phyloP scores from a whole-genome alignment of 495 filamentous ascomycete species.

The Trichocladium antarcticum region DNA sequence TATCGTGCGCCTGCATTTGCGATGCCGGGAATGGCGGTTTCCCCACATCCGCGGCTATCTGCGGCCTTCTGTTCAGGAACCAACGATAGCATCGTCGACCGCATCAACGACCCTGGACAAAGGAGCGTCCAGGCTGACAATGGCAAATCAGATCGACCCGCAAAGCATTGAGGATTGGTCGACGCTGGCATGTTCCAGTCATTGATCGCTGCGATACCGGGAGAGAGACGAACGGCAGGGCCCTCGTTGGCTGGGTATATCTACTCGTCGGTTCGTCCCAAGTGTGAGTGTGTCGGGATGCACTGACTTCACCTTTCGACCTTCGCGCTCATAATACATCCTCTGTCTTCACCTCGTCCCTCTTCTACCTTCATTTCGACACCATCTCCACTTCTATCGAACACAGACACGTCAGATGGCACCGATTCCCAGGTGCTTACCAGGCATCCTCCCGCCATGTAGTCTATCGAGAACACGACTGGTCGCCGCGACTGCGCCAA shows the following conservation, averaged over 20 bases:
- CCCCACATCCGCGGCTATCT: slow-evolving; percentile 23
- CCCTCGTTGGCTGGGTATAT: not conserved
- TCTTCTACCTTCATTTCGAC: not conserved
- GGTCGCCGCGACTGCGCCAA: not conserved
- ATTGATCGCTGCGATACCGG: slow-evolving; percentile 13
- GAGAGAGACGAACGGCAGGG: not conserved
- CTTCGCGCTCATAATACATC: no score
- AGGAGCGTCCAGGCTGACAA: slow-evolving; percentile 6
- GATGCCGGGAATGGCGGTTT: slow-evolving; percentile 6
- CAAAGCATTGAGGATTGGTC: slow-evolving; percentile 7
- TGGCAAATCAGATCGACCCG: slow-evolving; percentile 10
- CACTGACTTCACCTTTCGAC: no score
- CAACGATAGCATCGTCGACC: slow-evolving; percentile 25
- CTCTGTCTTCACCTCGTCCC: not conserved
- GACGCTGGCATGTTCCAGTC: slow-evolving; percentile 1
- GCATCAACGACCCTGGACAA: slow-evolving; percentile 22
- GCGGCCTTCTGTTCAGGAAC: slow-evolving; percentile 26
- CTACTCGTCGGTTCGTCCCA: not conserved
- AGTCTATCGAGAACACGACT: not conserved
- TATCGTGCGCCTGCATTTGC: not conserved
- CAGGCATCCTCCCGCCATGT: slow-evolving; percentile 3
- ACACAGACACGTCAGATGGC: not conserved
- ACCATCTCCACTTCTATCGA: not conserved
- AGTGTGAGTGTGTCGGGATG: no score
- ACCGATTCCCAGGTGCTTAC: slow-evolving; percentile 2